Base-by-base conservation (phyloP, 2,329 filamentous ascomycete genomes). In the Decorospora gaudefroyi region DNA sequence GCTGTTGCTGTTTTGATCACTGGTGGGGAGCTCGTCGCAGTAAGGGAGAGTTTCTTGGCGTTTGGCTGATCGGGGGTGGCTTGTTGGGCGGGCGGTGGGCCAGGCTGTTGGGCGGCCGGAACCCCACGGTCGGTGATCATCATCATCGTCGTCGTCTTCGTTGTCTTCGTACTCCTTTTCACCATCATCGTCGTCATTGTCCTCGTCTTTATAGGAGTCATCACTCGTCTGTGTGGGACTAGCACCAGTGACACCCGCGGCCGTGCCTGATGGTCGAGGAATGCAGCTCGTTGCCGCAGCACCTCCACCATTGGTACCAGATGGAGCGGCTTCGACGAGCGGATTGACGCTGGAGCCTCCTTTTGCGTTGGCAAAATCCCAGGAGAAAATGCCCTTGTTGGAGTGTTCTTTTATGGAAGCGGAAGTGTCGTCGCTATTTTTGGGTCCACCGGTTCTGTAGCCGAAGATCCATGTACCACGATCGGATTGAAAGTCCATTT, bases 391-490 rank as follows among this genome's bases (percentile, higher is more conserved):
- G 12, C 51, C 60, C 1, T 70, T 54, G 18, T 46, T 53, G 37
- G 72, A 71, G 53, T 83, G 81, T 49, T 76, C 64, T 4, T 36
- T 44, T 22, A 84, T 74, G 10, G 42, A 57, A 7, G 69, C 74
- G 11, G 64, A 65, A n/a, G 68, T 49, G 40, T 75, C 72, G 44
- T 78, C 71, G 0, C 75, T 75, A 21, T 76, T 69, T 28, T 82
- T 59, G 0, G 79, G 53, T n/a, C 67, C 64, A 17, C 79, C 79
- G 2, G 65, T 59, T 13, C 69, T 70, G 36, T 69, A 68, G 8
- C 74, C 78, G 58, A 74, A 78, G 27, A 83, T 79, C 78, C 78
- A 83, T 13, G 64, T 64, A 11, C 74, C 76, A 1, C 58, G 67
- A 2, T 59, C 42, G 17, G 64, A 64, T 3, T 65, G 76, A 45